These are phyloP conservation scores for Pestalotiopsis sp. DNA, from an alignment of 2,329 filamentous ascomycete genomes.

Conservation along the genomic window DNA sequence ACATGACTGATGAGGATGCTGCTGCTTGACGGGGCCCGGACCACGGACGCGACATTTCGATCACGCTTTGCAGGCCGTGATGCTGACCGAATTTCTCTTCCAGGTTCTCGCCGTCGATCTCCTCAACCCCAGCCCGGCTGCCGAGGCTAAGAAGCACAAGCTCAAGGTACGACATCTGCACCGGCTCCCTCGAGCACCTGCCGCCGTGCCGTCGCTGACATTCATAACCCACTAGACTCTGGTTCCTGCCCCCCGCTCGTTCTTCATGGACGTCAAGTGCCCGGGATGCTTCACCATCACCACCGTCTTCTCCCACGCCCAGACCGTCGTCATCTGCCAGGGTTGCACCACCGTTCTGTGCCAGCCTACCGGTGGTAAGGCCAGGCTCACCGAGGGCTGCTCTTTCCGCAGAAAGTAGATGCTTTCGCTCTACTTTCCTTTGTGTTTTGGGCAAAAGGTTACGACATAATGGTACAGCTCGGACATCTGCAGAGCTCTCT, in stretches of 20 bases:
- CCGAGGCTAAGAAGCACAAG: conserved; percentile 99
- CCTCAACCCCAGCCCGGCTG: conserved; percentile 96
- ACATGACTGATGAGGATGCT: neutral
- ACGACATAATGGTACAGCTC: conserved; percentile 57
- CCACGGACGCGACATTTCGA: neutral
- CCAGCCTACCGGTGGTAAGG: conserved; percentile 99
- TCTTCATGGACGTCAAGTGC: conserved; percentile 99
- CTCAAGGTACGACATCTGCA: conserved; percentile 77
- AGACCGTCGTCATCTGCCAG: conserved; percentile 99
- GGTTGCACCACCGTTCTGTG: conserved; percentile 99
- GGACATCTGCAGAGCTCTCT: conserved; percentile 58
- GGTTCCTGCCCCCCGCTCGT: conserved; percentile 94
- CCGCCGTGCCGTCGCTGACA: conserved; percentile 19
- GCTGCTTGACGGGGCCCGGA: conserved; percentile 8
- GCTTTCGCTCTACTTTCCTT: conserved; percentile 45
- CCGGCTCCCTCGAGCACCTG: neutral
- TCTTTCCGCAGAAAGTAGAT: conserved; percentile 99
- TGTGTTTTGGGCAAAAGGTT: conserved; percentile 45
- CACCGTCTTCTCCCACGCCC: conserved; percentile 99
- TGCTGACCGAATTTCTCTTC: conserved; percentile 48
- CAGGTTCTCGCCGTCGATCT: conserved; percentile 99
- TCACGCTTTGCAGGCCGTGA: conserved; percentile 18
- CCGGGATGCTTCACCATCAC: conserved; percentile 99
- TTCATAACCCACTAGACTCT: conserved; percentile 64
- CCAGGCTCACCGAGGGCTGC: conserved; percentile 98